Percentiles rank a stretch among this genome's conserved stretches.
Conservation (phyloP, 129 eudicot genomes). For the Artemisia annua region DNA sequence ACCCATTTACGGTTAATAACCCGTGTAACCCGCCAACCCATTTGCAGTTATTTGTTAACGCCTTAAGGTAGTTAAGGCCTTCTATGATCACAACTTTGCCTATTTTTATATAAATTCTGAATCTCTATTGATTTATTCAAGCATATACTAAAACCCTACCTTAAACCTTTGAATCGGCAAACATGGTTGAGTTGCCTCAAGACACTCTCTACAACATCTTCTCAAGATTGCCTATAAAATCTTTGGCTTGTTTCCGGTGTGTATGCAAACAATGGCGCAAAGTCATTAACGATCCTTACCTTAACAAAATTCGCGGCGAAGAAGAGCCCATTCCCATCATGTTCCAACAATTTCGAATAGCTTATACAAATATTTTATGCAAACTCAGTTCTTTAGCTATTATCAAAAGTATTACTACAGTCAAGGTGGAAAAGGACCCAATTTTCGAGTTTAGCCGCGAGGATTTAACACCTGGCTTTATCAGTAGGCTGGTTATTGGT, state of each 20-base stretch:
- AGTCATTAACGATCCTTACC: not conserved
- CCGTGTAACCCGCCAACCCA: too few species aligned
- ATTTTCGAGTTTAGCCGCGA: not conserved
- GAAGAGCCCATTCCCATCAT: not conserved
- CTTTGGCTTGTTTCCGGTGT: not conserved
- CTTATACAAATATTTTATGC: not conserved
- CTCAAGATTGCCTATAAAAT: slow-evolving; percentile 11
- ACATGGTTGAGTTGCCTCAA: not conserved
- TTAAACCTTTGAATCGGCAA: not conserved
- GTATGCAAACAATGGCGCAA: slow-evolving; percentile 3
- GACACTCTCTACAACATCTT: slow-evolving; percentile 3
- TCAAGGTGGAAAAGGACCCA: not conserved
- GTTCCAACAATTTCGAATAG: not conserved
- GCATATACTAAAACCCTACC: too few species aligned
- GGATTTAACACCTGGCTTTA: too few species aligned
- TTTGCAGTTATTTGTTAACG: too few species aligned
- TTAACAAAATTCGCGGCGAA: not conserved
- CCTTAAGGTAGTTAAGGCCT: too few species aligned
- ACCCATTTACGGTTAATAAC: too few species aligned
- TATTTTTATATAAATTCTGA: too few species aligned
- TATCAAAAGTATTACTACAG: not conserved
- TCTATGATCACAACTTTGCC: too few species aligned
- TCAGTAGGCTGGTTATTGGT: not conserved
- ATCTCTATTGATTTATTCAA: too few species aligned
- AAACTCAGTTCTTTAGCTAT: not conserved